Evolutionary conservation across 208 protist genomes (phyloP).

Genomic region (Tritrichomonas musculus): DNA sequence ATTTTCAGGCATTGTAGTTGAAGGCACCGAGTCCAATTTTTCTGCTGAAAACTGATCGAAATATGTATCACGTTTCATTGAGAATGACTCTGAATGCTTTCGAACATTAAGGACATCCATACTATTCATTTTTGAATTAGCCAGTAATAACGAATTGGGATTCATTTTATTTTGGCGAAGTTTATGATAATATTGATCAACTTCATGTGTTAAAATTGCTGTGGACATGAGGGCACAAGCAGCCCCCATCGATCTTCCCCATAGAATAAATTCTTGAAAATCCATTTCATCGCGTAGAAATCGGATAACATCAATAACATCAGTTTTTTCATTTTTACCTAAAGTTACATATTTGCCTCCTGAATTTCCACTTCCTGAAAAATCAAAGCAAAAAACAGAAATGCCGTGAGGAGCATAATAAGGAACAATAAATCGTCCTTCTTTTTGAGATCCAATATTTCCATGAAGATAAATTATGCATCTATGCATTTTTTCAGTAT

Average conservation of each 20-base stretch:
- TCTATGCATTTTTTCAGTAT: too few species aligned
- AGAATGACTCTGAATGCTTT: too few species aligned
- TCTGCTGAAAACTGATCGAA: too few species aligned
- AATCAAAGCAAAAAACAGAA: slow-evolving; percentile 16
- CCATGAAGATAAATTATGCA: slow-evolving; percentile 9
- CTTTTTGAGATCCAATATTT: background rate
- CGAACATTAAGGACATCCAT: too few species aligned
- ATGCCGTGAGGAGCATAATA: background rate
- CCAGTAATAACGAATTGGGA: too few species aligned
- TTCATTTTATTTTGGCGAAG: too few species aligned
- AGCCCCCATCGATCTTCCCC: slow-evolving; percentile 13
- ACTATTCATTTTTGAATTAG: too few species aligned
- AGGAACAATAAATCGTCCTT: background rate
- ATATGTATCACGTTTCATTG: too few species aligned
- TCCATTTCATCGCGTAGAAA: background rate
- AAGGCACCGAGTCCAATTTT: too few species aligned
- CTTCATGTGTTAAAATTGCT: background rate
- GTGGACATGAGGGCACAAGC: background rate
- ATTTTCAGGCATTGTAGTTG: too few species aligned
- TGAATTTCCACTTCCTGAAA: background rate
- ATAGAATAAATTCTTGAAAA: background rate
- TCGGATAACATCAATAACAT: background rate
- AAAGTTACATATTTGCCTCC: background rate
- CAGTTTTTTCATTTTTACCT: background rate
- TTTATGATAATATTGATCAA: too few species aligned